These are phyloP conservation scores for Ilyonectria destructans DNA, from an alignment of 2,329 filamentous ascomycete genomes.

Conservation along the genomic window DNA sequence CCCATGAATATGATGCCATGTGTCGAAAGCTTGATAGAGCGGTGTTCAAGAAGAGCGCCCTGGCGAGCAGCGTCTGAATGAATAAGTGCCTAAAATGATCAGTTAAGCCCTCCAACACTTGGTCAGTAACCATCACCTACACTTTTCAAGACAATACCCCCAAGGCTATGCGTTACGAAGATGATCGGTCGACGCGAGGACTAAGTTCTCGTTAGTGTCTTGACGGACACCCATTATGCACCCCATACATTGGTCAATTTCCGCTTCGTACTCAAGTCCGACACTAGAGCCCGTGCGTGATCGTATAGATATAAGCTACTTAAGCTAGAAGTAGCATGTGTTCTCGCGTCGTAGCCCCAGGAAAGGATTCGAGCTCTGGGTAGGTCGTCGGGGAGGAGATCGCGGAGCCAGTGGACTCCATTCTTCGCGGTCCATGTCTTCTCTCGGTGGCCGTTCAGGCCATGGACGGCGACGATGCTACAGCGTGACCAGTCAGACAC, in stretches of 20 bases:
- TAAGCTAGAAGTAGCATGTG: slow-evolving; percentile 2
- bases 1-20: slow-evolving; percentile 26
- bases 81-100: slow-evolving; percentile 17
- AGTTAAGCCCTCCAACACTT: neutral
- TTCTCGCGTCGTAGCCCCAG: slow-evolving; percentile 20
- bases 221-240: too few species aligned
- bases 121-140: neutral
- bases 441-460: slow-evolving; percentile 76
- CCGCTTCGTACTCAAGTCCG: slow-evolving; percentile 9
- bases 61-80: slow-evolving; percentile 22
- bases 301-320: slow-evolving; percentile 17
- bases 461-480: slow-evolving; percentile 78
- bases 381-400: slow-evolving; percentile 70
- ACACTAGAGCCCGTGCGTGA: slow-evolving; percentile 15
- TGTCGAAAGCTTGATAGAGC: slow-evolving; percentile 21
- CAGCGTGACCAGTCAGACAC: too few species aligned
- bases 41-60: slow-evolving; percentile 4
- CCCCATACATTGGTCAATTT: neutral
- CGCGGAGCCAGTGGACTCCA: slow-evolving; percentile 78
- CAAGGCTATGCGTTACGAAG: slow-evolving; percentile 20
- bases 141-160: slow-evolving; percentile 22
- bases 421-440: slow-evolving; percentile 74
- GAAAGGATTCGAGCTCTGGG: slow-evolving; percentile 16
- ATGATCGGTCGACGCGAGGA: slow-evolving; percentile 16
- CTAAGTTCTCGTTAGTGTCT: neutral